Evolutionary conservation across 1,284 basidiomycete genomes (phyloP).

Genomic region (Tetrapyrgos nigripes): DNA sequence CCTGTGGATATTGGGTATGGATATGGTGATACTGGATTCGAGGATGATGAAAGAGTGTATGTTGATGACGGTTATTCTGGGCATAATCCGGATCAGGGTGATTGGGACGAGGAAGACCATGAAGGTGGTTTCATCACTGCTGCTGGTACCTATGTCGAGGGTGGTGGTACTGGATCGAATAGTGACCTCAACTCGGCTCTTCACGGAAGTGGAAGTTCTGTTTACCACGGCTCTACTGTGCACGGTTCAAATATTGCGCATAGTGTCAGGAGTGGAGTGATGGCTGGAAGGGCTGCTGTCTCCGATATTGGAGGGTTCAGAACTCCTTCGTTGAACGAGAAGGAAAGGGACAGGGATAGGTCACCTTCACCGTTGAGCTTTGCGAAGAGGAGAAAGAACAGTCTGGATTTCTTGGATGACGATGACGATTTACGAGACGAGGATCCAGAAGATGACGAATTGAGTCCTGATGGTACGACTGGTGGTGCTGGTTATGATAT

Average conservation of each 20-base stretch:
- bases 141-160: constrained; percentile 6
- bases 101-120: constrained; percentile 1
- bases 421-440: constrained; percentile 1
- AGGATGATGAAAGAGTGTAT: constrained; percentile 19
- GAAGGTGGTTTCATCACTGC: constrained; percentile 11
- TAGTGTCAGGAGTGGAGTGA: background rate
- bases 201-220: background rate
- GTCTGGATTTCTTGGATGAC: constrained; percentile 7
- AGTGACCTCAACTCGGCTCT: background rate
- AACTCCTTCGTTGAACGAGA: constrained; percentile 1
- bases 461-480: background rate
- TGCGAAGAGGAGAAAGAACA: constrained; percentile 12
- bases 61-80: constrained; percentile 18
- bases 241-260: background rate
- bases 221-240: background rate
- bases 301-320: background rate
- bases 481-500: background rate
- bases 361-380: constrained; percentile 13
- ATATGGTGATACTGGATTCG: constrained; percentile 14
- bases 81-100: constrained; percentile 4
- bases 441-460: background rate
- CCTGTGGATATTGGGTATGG: constrained; percentile 15
- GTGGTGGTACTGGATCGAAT: background rate
- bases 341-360: background rate
- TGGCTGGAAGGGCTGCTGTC: background rate